Base-by-base conservation (phyloP, 345 rosid species). In the Aegle marmelos region DNA sequence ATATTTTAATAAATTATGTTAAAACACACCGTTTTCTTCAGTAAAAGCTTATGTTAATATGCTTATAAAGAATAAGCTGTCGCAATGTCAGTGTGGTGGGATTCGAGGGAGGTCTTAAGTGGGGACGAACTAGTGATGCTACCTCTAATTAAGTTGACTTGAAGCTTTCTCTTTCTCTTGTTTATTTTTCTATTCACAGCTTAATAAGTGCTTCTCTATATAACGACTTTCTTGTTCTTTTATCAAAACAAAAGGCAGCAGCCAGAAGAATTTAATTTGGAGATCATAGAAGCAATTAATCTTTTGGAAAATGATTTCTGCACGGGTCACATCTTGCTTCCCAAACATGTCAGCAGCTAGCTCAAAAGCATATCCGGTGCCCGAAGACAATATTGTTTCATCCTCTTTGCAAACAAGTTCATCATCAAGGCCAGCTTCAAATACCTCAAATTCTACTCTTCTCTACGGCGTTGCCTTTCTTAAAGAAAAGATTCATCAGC, bases 401-500 rank as follows among this genome's bases (percentile, higher is more conserved):
- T 74, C 76, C 65, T 41, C 82, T 62, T 72, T 81, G 50, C 50
- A 45, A 45, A 45, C 50, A 45, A 45, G 50, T 45, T 45, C 75
- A 58, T 80, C 75, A 58, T 4, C 24, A 75, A 78, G 34, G 9
- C 53, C 73, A 19, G 68, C 79, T 60, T 16, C 57, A 53, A 53
- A 53, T 53, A 88, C 39, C 64, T 73, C 81, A 56, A 78, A 14
- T 17, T 16, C 21, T 85, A 82, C 97, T 83, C 88, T 95, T 53
- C 85, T 93, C 22, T 86, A 82, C 76, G 84, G 70, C 73, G 84
- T 93, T 34, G 87, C 97, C 25, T 60, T 86, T 76, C 88, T 95
- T 22, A 91, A 88, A 70, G 90, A 92, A 24, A 93, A 87, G 79
- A 85, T 91, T 61, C 79, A 90, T 73, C 92, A 88, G 79, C 82